These are phyloP conservation scores for Lepidium aucheri DNA, from an alignment of 345 rosid genomes.

Conservation along the genomic window DNA sequence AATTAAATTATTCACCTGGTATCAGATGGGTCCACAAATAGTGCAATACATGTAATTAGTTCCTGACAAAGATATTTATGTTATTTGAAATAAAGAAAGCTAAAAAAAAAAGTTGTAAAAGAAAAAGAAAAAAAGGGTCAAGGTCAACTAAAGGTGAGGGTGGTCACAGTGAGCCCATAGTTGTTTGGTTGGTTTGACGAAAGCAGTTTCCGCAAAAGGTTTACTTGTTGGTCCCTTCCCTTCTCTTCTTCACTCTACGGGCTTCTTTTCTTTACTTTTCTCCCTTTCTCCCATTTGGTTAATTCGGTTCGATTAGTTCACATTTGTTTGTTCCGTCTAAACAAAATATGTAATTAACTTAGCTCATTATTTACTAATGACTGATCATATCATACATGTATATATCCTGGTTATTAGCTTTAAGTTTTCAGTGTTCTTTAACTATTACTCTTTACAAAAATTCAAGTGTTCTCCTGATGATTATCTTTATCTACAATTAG, in stretches of 20 bases:
- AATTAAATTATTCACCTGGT: neutral
- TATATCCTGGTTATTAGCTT: no score
- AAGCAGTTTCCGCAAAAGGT: neutral
- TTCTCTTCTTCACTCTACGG: neutral
- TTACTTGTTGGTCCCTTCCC: neutral
- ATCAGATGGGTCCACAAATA: neutral
- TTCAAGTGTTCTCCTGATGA: no score
- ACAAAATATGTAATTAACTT: no score
- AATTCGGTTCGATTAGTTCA: no score
- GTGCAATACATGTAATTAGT: neutral
- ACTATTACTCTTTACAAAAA: no score
- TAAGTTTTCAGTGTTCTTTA: no score
- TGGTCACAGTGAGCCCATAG: slow-evolving; percentile 4
- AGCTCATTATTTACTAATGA: no score
- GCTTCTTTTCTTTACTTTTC: neutral
- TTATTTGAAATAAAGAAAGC: no score
- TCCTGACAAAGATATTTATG: neutral
- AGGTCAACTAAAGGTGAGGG: slow-evolving; percentile 13
- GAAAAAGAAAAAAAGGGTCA: neutral
- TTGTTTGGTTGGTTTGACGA: neutral
- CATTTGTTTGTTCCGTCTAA: no score
- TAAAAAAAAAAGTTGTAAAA: neutral
- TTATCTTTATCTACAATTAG: no score
- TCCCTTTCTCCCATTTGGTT: no score
- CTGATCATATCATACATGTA: no score